Percentiles rank a stretch among this genome's conserved stretches.
phyloP scores from a whole-genome alignment of 352 stramenopile species.

The Phytophthora citricola region DNA sequence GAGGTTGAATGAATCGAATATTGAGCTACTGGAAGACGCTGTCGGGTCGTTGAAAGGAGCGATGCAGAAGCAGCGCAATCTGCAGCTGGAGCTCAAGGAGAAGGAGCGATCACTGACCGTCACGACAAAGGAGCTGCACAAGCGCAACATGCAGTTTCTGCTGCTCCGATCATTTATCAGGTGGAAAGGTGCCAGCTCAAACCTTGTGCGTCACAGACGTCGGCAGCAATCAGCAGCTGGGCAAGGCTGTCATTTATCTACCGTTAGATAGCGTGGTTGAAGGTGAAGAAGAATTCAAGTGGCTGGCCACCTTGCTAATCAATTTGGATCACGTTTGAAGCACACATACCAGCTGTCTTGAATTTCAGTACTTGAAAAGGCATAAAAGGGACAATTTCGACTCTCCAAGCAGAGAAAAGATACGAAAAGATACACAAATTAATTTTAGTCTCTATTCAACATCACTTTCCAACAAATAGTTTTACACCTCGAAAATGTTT shows the following conservation, averaged over 20 bases:
- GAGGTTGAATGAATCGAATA: slow-evolving; percentile 40
- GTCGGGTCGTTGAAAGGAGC: slow-evolving; percentile 48
- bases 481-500: no score
- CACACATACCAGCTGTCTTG: slow-evolving; percentile 18
- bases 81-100: slow-evolving; percentile 41
- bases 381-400: slow-evolving; percentile 1
- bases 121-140: slow-evolving; percentile 29
- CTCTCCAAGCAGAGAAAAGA: background rate
- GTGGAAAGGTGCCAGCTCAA: slow-evolving; percentile 43
- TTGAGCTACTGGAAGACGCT: slow-evolving; percentile 50
- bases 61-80: slow-evolving; percentile 39
- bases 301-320: slow-evolving; percentile 15
- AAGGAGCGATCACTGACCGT: slow-evolving; percentile 28
- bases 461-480: no score
- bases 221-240: slow-evolving; percentile 4
- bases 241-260: background rate
- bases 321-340: slow-evolving; percentile 1
- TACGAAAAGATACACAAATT: background rate
- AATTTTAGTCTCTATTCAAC: background rate
- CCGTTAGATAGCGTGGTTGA: slow-evolving; percentile 35
- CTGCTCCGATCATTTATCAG: slow-evolving; percentile 49
- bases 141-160: slow-evolving; percentile 44
- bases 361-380: slow-evolving; percentile 17
- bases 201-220: slow-evolving; percentile 7
- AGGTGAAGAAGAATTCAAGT: slow-evolving; percentile 32